Base-by-base conservation (phyloP, 2,329 filamentous ascomycete genomes). In the Exophiala oligosperma region DNA sequence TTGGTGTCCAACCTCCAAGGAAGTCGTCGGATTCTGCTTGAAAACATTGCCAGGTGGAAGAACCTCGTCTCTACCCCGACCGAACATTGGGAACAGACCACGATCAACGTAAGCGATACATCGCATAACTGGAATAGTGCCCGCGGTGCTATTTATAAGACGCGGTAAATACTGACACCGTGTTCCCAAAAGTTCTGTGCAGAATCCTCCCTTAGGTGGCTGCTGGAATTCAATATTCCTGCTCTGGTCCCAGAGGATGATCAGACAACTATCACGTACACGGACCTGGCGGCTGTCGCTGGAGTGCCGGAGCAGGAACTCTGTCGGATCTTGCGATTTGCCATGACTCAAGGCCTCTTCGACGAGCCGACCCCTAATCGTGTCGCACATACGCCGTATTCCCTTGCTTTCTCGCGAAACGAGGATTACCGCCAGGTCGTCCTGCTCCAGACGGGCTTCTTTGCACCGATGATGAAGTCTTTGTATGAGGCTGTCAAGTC, bases 281-380 rank as follows among this genome's bases (percentile, higher is more conserved):
- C 49, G 1, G 64, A 69, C 1, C 59, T 75, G 5, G 68, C 73
- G 0, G 26, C 28, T 6, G 21, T 49, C 2, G 68, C 68, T 8
- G 50, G 60, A 1, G 62, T 76, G 2, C 54, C 64, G 1, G 66
- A 70, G 26, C 21, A 52, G 0, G 63, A 60, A 2, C 61, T 74
- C 7, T 64, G 68, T 26, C 65, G 51, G 38, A 71, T 81, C 5
- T 69, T 84, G 28, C 80, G 83, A 6, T 78, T 84, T 67, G 81
- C 79, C 40, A 85, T 85, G 76, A 84, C 82, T 11, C 81, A 79
- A 62, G 73, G 75, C 9, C 76, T 86, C 57, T 85, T 87, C 70
- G 67, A 72, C 44, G 83, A 86, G 63, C 76, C 79, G 0, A 68
- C 69, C 4, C 78, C 80, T 0, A 79, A 79, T 1, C 60, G 76